These are phyloP conservation scores for Laguncularia racemosa DNA, from an alignment of 345 rosid genomes.

Conservation along the genomic window DNA sequence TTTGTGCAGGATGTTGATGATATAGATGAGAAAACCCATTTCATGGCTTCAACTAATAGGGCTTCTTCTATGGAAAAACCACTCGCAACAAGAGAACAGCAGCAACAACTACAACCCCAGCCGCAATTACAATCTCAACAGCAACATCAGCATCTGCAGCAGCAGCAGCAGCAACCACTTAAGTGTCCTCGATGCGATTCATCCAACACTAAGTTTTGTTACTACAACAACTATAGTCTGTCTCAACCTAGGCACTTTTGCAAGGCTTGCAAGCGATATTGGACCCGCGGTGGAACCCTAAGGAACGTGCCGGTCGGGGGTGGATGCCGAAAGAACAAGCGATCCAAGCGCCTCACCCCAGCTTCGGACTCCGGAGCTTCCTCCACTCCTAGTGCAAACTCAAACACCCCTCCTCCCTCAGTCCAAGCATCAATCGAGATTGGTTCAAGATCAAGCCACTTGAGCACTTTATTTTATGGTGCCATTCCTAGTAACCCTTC, in stretches of 20 bases:
- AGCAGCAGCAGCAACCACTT: constrained; percentile 23
- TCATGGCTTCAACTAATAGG: constrained; percentile 34
- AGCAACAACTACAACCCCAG: constrained; percentile 13
- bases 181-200: constrained; percentile 70
- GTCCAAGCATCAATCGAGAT: constrained; percentile 16
- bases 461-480: constrained; percentile 57
- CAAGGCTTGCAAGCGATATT: constrained; percentile 59
- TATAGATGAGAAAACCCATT: constrained; percentile 40
- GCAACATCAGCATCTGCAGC: constrained; percentile 8
- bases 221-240: constrained; percentile 64
- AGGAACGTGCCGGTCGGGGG: constrained; percentile 68
- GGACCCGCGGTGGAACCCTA: constrained; percentile 72
- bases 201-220: constrained; percentile 58
- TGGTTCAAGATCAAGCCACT: constrained; percentile 36
- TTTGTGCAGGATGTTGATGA: constrained; percentile 23
- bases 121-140: neutral
- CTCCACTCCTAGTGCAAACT: constrained; percentile 12
- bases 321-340: constrained; percentile 54
- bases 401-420: constrained; percentile 13
- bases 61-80: constrained; percentile 27
- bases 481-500: constrained; percentile 32
- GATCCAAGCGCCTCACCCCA: constrained; percentile 24
- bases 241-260: constrained; percentile 71
- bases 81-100: constrained; percentile 11
- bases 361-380: constrained; percentile 13